phyloP scores from a whole-genome alignment of 805 yeast genomes.

The Zygosaccharomyces bailii region DNA sequence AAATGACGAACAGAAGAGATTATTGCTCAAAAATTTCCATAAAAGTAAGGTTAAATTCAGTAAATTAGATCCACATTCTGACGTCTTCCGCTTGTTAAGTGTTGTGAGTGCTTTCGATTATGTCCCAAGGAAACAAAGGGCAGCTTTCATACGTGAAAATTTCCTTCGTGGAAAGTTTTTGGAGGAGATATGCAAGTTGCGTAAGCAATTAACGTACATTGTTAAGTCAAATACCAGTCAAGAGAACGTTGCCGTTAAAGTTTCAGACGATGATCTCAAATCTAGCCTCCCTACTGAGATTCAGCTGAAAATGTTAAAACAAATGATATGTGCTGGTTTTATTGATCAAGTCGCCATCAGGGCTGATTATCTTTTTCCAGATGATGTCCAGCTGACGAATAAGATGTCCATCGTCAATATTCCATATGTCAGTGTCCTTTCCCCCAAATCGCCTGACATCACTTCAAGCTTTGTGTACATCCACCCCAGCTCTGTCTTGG shows the following conservation, averaged over 20 bases:
- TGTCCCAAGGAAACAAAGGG: constrained; percentile 48
- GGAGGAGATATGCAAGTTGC: constrained; percentile 79
- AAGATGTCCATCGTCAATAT: constrained; percentile 54
- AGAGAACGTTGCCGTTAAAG: constrained; percentile 53
- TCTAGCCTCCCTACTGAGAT: constrained; percentile 62
- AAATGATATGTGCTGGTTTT: constrained; percentile 89
- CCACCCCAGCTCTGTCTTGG: constrained; percentile 64
- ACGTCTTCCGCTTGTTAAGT: constrained; percentile 67
- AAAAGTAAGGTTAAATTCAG: constrained; percentile 60
- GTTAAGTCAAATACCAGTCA: constrained; percentile 63
- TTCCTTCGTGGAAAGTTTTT: constrained; percentile 74
- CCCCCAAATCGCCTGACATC: constrained; percentile 36
- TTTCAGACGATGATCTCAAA: constrained; percentile 44
- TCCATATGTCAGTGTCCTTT: constrained; percentile 60
- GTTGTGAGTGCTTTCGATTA: constrained; percentile 88
- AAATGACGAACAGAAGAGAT: constrained; percentile 41
- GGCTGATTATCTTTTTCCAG: constrained; percentile 62
- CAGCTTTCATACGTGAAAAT: constrained; percentile 51
- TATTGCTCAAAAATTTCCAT: constrained; percentile 49
- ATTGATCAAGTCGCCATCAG: constrained; percentile 87
- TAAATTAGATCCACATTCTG: constrained; percentile 68
- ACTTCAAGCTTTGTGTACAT: no score
- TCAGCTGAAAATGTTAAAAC: constrained; percentile 79
- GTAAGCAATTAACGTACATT: constrained; percentile 74
- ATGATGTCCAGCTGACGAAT: constrained; percentile 58